Percentiles rank a stretch among this genome's conserved stretches.
phyloP scores from a whole-genome alignment of 1,284 basidiomycete genomes.

The Marasmius oreades region DNA sequence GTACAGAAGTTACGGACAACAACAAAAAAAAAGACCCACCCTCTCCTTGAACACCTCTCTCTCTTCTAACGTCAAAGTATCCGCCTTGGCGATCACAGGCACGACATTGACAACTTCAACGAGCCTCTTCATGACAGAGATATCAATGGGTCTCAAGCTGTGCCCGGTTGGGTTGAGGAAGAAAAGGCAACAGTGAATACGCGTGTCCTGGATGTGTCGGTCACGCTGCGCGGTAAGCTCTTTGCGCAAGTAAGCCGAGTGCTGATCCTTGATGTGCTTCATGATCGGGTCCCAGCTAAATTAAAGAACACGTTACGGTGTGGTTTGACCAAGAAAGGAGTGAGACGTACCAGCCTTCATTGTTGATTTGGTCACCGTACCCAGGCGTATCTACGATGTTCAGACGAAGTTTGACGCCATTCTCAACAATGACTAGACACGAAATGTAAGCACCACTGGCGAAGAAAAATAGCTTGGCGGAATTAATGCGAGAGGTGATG shows the following conservation, averaged over 20 bases:
- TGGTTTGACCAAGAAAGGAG: background rate
- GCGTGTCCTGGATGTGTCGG: constrained; percentile 96
- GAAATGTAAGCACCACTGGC: background rate
- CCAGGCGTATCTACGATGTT: constrained; percentile 99
- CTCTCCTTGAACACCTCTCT: constrained; percentile 90
- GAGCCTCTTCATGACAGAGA: constrained; percentile 98
- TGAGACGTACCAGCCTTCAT: constrained; percentile 88
- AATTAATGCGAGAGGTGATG: background rate
- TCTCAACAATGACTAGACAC: constrained; percentile 85
- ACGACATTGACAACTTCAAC: constrained; percentile 99
- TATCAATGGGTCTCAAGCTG: constrained; percentile 89
- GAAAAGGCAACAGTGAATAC: constrained; percentile 97
- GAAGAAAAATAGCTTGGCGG: background rate
- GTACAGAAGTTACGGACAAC: too few species aligned
- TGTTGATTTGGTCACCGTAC: constrained; percentile 98
- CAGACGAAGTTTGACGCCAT: constrained; percentile 90
- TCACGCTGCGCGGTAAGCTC: constrained; percentile 99
- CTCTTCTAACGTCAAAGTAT: constrained; percentile 93
- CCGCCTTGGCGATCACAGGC: constrained; percentile 98
- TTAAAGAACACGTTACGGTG: background rate
- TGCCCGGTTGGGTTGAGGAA: constrained; percentile 98
- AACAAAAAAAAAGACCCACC: constrained; percentile 34
- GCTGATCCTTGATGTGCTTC: constrained; percentile 99
- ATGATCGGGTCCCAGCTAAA: constrained; percentile 96
- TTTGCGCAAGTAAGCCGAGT: constrained; percentile 97